Evolutionary conservation across 306 rosid species (phyloP).

Genomic region (Adenanthera pavonina): DNA sequence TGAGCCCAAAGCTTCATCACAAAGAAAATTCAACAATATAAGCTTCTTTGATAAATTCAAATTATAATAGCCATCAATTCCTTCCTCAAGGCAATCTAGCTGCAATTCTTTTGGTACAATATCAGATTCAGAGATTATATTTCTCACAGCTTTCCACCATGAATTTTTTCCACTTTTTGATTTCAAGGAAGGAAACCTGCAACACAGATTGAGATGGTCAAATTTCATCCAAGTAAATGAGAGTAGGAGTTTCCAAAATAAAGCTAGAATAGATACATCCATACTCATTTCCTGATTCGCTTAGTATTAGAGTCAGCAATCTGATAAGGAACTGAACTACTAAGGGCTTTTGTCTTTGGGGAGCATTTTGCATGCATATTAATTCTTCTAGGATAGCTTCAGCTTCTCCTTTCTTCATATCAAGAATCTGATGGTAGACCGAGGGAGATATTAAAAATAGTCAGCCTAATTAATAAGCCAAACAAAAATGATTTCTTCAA

Average conservation of each 20-base stretch:
- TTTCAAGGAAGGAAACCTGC: conserved; percentile 40
- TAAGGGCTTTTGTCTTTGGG: conserved; percentile 26
- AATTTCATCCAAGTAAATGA: conserved; percentile 1
- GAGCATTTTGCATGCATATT: conserved; percentile 20
- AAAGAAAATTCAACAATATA: conserved; percentile 42
- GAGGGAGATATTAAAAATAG: conserved; percentile 27
- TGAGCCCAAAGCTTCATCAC: conserved; percentile 51
- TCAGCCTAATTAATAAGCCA: not conserved
- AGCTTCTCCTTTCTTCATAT: conserved; percentile 48
- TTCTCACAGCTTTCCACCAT: conserved; percentile 44
- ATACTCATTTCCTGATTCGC: conserved; percentile 42
- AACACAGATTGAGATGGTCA: conserved; percentile 9
- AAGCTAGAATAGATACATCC: not conserved
- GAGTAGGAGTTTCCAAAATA: not conserved
- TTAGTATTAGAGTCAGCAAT: conserved; percentile 36
- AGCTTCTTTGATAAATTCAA: conserved; percentile 46
- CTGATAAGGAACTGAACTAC: conserved; percentile 40
- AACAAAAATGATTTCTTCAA: conserved; percentile 14
- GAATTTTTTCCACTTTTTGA: conserved; percentile 31
- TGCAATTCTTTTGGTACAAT: conserved; percentile 37
- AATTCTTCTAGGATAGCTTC: conserved; percentile 44
- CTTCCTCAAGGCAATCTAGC: conserved; percentile 35
- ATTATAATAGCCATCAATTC: conserved; percentile 29
- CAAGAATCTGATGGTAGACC: conserved; percentile 37
- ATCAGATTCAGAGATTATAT: conserved; percentile 37